These are phyloP conservation scores for Boletus coffeatus DNA, from an alignment of 1,284 basidiomycete species.

Conservation along the genomic window DNA sequence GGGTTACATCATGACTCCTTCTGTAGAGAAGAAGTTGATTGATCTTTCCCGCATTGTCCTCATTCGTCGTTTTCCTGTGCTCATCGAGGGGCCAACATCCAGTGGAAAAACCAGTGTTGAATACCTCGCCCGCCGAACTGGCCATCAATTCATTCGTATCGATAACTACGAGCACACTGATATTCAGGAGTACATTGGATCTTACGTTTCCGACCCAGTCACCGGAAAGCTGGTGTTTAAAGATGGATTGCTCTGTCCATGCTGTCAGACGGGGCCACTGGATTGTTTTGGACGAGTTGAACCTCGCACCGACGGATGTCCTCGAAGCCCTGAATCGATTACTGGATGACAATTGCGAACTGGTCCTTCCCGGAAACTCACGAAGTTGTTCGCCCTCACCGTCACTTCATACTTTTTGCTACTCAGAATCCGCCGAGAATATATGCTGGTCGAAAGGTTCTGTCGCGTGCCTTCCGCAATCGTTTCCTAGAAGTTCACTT, in stretches of 20 bases:
- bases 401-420: conserved; percentile 97
- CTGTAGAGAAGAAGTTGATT: conserved; percentile 92
- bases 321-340: conserved; percentile 96
- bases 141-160: conserved; percentile 95
- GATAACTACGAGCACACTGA: conserved; percentile 99
- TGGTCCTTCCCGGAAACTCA: conserved; percentile 94
- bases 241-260: conserved; percentile 88
- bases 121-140: conserved; percentile 90
- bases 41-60: conserved; percentile 90
- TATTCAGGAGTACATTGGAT: conserved; percentile 97
- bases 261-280: conserved; percentile 93
- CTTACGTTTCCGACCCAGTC: conserved; percentile 89
- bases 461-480: conserved; percentile 96
- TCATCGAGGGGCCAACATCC: conserved; percentile 98
- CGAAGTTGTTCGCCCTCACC: conserved; percentile 91
- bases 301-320: conserved; percentile 96
- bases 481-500: conserved; percentile 99
- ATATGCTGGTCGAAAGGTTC: conserved; percentile 94
- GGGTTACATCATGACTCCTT: conserved; percentile 93
- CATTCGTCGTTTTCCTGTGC: conserved; percentile 87
- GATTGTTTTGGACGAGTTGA: conserved; percentile 98
- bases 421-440: conserved; percentile 98
- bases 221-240: conserved; percentile 93
- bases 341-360: conserved; percentile 95
- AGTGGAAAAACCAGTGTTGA: conserved; percentile 98